These are phyloP conservation scores for Penicillium sp. DNA, from an alignment of 2,329 filamentous ascomycete species.

Conservation along the genomic window DNA sequence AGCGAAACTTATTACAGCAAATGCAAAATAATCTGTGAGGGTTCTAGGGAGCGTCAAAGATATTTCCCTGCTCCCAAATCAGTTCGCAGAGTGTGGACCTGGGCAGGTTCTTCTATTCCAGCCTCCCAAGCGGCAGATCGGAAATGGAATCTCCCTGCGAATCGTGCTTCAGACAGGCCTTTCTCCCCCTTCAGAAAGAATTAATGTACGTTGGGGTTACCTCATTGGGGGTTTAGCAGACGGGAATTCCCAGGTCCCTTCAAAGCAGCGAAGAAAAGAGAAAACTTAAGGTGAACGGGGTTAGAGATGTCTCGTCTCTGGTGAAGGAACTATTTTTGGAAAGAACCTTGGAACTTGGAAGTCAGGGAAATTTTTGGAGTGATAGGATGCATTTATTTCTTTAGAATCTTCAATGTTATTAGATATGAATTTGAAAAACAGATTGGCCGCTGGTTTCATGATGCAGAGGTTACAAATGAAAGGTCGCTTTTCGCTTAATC, in stretches of 20 bases:
- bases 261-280: neutral
- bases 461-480: neutral
- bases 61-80: neutral
- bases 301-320: neutral
- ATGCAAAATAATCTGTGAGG: conserved; percentile 3
- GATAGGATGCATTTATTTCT: neutral
- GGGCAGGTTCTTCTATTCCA: conserved; percentile 1
- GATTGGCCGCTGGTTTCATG: neutral
- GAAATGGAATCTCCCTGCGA: neutral
- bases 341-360: too few relatives aligned
- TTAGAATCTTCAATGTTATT: neutral
- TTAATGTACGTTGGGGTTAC: neutral
- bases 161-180: neutral
- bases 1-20: neutral
- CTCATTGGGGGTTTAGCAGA: neutral
- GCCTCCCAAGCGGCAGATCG: neutral
- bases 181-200: neutral
- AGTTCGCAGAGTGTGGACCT: conserved; percentile 5
- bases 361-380: too few relatives aligned
- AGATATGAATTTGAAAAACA: neutral
- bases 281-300: neutral
- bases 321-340: too few relatives aligned
- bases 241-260: neutral
- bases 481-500: neutral
- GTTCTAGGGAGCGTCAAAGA: neutral